phyloP scores from a whole-genome alignment of 2,329 filamentous ascomycete species.

The Penicillium sp. region DNA sequence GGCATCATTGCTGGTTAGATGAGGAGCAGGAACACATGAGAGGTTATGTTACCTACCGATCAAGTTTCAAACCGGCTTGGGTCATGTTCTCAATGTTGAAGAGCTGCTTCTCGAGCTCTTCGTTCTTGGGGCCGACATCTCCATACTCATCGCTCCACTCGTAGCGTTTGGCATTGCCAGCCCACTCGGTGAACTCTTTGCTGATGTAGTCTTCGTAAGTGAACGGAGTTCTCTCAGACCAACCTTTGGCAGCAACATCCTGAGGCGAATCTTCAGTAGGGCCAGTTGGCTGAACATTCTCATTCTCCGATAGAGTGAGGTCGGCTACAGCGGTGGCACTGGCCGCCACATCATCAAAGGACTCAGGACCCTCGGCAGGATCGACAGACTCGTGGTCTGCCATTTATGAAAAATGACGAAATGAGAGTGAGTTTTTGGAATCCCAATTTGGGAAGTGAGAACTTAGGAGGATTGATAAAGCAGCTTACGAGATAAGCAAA shows the following conservation, averaged over 20 bases:
- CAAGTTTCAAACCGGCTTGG: constrained; percentile 58
- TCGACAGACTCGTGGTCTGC: not conserved
- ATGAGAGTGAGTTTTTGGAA: no score
- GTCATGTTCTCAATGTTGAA: constrained; percentile 56
- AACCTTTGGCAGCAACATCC: constrained; percentile 20
- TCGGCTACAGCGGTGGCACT: not conserved
- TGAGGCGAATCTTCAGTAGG: not conserved
- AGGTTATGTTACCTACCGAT: constrained; percentile 47
- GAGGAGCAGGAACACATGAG: not conserved
- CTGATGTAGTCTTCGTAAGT: constrained; percentile 34
- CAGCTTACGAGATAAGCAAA: not conserved
- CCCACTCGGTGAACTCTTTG: constrained; percentile 42
- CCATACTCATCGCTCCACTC: constrained; percentile 82
- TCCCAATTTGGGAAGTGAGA: no score
- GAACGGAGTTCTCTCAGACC: constrained; percentile 35
- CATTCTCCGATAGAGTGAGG: not conserved
- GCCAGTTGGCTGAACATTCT: not conserved
- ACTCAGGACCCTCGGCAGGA: not conserved
- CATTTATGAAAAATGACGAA: no score
- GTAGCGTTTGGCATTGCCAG: constrained; percentile 61
- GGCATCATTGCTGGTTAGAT: not conserved
- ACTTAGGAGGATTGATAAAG: not conserved
- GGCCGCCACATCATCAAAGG: not conserved
- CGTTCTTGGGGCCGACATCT: constrained; percentile 69
- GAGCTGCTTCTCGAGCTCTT: constrained; percentile 67